Base-by-base conservation (phyloP, 225 moss, liverwort and hornwort species). In the Marchantia polymorpha region DNA sequence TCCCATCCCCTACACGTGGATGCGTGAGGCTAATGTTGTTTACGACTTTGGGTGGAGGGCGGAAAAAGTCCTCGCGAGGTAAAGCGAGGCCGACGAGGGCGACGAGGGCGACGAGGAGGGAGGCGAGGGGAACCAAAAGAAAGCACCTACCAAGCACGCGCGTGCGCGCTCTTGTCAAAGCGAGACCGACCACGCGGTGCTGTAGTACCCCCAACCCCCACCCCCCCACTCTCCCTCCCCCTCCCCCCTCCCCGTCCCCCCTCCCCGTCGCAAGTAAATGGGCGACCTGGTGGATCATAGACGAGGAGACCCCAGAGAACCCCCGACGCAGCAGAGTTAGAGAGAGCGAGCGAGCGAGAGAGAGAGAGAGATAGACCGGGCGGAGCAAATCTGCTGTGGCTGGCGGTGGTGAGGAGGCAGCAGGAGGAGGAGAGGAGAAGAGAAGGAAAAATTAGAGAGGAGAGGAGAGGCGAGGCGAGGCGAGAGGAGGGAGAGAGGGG, bases 151-250 rank as follows among this genome's bases (percentile, higher is more conserved):
- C 67, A 30, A 67, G 22, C 73, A n/a, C 73, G 23, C 64, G n/a
- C 73, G 73, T 51, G 27, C 27, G 53, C 26, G 53, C 5, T 54
- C 26, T 73, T 29, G 73, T 73, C 27, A 53, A 73, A 73, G 52
- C 12, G 73, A 73, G 53, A 50, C n/a, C 72, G 72, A 51, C 72
- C 50, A 51, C 64, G 72, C 72, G 50, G 51, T 72, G 46, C 72
- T 46, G n/a, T n/a, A n/a, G n/a, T n/a, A n/a, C n/a, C n/a, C n/a
- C n/a, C n/a, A n/a, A n/a, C n/a, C n/a, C n/a, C n/a, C n/a, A n/a
- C n/a, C n/a, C n/a, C n/a, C n/a, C n/a, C n/a, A n/a, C n/a, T n/a
- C n/a, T n/a, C n/a, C n/a, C n/a, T n/a, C n/a, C n/a, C n/a, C n/a
- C n/a, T n/a, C n/a, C n/a, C n/a, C n/a, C n/a, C n/a, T n/a, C n/a